Base-by-base conservation (phyloP, 1,284 basidiomycete species). In the Anthracocystis panici-leucophaei region DNA sequence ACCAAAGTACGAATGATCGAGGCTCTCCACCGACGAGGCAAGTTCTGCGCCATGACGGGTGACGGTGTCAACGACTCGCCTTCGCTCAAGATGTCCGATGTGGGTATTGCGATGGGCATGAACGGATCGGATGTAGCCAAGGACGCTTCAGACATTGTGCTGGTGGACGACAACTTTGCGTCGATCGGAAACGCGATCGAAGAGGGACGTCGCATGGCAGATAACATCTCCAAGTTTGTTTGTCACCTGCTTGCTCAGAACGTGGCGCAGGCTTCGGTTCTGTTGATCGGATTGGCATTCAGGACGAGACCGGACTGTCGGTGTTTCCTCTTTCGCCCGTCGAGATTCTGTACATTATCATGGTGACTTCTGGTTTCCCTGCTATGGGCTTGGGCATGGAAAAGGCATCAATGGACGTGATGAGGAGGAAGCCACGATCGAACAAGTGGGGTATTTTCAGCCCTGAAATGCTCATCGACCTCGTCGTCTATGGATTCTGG, bases 141-240 rank as follows among this genome's bases (percentile, higher is more conserved):
- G 81, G 87, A 88, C 63, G 87, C 87, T 7, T 88, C 89, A 18
- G 90, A 91, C 81, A 87, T 92, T 52, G 90, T 92, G 0, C 86
- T 92, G 55, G 89, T 89, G 33, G 90, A 91, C 80, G 90, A 92
- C 86, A 91, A 92, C 86, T 92, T 92, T 82, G 89, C 90, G 44
- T 90, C 89, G 23, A 91, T 92, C 77, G 89, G 89, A 21, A 88
- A 89, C 61, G 91, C 91, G 11, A 89, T 92, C 74, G 87, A 88
- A 65, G 90, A 91, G 80, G 91, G 91, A 25, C 88, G 91, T 56
- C 86, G 87, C 48, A 78, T 89, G 57, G 87, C 88, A 65, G 86
- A 81, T 69, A 86, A 86, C 71, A 85, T 86, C 56, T 65, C 72
- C 23, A 82, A 84, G 51, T 86, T 86, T 44, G 21, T 86, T 90